Conservation (phyloP, 371 early-diverging fungal species). For the Apophysomyces variabilis region DNA sequence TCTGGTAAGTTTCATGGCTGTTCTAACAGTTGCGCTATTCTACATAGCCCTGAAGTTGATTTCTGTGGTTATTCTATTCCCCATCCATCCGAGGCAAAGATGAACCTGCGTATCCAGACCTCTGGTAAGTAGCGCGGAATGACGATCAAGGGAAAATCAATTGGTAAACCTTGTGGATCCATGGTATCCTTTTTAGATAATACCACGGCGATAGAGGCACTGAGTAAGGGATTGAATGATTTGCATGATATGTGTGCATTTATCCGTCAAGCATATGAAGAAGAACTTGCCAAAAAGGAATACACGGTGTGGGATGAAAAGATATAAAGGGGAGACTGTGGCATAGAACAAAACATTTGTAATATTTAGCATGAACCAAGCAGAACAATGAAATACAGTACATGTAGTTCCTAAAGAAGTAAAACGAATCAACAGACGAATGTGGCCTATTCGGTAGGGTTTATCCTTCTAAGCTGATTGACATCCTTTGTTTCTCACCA, state of each 20-base stretch:
- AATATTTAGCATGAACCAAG: conserved; percentile 9
- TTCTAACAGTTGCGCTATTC: background rate
- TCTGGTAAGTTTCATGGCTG: no score
- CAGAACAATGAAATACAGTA: background rate
- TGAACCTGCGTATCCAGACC: conserved; percentile 96
- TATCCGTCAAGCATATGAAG: conserved; percentile 64
- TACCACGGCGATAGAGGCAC: conserved; percentile 83
- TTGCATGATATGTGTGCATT: conserved; percentile 74
- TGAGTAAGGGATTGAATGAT: conserved; percentile 87
- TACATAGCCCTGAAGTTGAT: conserved; percentile 81
- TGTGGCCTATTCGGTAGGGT: no score
- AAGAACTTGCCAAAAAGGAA: conserved; percentile 51
- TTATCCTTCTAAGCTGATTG: no score
- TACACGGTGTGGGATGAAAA: conserved; percentile 35
- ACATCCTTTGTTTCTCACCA: no score
- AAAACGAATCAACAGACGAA: no score
- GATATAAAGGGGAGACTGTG: conserved; percentile 3
- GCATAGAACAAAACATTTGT: background rate
- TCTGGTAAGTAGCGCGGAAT: conserved; percentile 48
- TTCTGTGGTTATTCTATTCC: conserved; percentile 99
- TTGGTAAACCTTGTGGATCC: background rate
- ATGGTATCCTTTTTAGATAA: conserved; percentile 45
- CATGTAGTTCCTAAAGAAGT: background rate
- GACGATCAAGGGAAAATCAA: background rate
- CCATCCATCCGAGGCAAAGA: conserved; percentile 98